Evolutionary conservation across 345 rosid genomes (phyloP).

Genomic region (Salix exigua): DNA sequence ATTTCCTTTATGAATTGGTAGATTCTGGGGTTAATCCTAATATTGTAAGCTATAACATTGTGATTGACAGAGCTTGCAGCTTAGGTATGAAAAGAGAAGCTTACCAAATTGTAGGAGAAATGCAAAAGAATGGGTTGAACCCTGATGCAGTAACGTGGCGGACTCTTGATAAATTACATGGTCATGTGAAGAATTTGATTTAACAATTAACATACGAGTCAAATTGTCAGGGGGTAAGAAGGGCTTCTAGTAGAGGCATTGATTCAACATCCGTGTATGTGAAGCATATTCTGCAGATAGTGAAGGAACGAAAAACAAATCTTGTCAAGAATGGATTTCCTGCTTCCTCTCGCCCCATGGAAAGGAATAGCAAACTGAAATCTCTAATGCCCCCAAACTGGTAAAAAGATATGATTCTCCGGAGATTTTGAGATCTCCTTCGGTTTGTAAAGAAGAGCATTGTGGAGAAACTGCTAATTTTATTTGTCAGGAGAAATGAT

Average conservation of each 20-base stretch:
- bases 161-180: conserved; percentile 68
- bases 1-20: conserved; percentile 70
- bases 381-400: too few species aligned
- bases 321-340: too few species aligned
- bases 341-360: too few species aligned
- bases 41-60: conserved; percentile 59
- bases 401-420: too few species aligned
- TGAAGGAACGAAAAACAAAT: too few species aligned
- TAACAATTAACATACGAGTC: background rate
- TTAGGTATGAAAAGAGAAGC: conserved; percentile 74
- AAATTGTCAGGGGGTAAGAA: background rate
- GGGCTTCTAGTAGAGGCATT: too few species aligned
- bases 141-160: conserved; percentile 93
- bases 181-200: conserved; percentile 11
- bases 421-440: too few species aligned
- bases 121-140: conserved; percentile 58
- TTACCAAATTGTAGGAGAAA: conserved; percentile 66
- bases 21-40: conserved; percentile 69
- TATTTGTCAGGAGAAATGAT: too few species aligned
- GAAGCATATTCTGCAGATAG: background rate
- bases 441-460: background rate
- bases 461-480: background rate
- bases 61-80: conserved; percentile 68
- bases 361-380: background rate
- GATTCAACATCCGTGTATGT: too few species aligned